These are phyloP conservation scores for Chlamydomonas sp. DNA, from an alignment of 139 green algal species.

Conservation along the genomic window DNA sequence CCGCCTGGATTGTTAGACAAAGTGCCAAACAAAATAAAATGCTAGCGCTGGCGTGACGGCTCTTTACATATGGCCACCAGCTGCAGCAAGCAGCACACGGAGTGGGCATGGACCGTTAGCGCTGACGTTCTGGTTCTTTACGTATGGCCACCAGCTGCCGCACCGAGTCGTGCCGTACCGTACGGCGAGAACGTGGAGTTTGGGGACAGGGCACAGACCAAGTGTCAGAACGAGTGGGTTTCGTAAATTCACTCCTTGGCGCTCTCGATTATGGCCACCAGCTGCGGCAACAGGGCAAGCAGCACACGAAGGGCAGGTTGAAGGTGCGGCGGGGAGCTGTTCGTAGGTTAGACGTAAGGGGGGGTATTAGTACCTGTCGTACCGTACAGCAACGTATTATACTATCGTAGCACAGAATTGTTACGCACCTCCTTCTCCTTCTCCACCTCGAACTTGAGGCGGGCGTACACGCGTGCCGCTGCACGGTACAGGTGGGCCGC, in stretches of 20 bases:
- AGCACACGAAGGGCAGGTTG: not conserved
- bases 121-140: not conserved
- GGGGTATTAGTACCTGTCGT: not conserved
- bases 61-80: constrained; percentile 17
- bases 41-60: not conserved
- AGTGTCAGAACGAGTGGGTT: too few species aligned
- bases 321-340: too few species aligned
- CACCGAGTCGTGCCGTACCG: too few species aligned
- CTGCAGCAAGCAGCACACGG: constrained; percentile 33
- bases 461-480: constrained; percentile 71
- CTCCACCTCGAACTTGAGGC: constrained; percentile 71
- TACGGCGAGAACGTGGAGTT: too few species aligned
- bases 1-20: too few species aligned
- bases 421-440: constrained; percentile 66
- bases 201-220: too few species aligned
- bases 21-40: too few species aligned
- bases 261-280: constrained; percentile 66
- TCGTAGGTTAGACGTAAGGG: too few species aligned
- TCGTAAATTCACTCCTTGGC: not conserved
- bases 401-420: not conserved
- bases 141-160: too few species aligned
- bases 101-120: not conserved
- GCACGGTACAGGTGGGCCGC: constrained; percentile 67
- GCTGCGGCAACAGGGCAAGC: constrained; percentile 31
- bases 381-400: not conserved